phyloP scores from a whole-genome alignment of 164 flowering plant species.

The Vitis cinerea region DNA sequence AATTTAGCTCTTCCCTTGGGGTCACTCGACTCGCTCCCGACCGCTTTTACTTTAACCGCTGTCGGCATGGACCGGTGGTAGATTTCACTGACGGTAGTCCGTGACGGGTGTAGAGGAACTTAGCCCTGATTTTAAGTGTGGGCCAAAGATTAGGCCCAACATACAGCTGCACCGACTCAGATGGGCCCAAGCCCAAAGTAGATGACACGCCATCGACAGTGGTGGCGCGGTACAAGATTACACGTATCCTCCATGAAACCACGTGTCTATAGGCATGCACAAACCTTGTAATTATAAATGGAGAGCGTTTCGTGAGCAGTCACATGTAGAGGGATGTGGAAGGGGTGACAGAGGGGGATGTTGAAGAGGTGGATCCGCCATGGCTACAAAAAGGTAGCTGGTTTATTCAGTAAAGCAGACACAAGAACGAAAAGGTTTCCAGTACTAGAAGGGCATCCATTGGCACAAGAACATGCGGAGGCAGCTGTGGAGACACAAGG shows the following conservation, averaged over 20 bases:
- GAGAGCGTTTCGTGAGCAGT: not conserved
- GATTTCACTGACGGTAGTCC: too few species aligned
- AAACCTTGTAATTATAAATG: not conserved
- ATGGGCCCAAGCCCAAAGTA: too few species aligned
- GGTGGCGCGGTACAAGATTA: not conserved
- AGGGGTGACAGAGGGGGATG: slow-evolving; percentile 8
- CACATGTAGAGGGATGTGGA: not conserved
- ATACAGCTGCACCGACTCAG: too few species aligned
- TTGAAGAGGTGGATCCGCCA: slow-evolving; percentile 19
- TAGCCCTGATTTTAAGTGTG: too few species aligned
- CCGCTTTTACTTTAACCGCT: too few species aligned
- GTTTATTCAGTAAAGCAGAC: slow-evolving; percentile 5
- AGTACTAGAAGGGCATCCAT: slow-evolving; percentile 47
- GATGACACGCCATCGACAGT: too few species aligned
- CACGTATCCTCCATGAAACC: slow-evolving; percentile 5
- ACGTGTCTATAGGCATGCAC: not conserved
- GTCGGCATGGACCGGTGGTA: too few species aligned
- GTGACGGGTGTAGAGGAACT: too few species aligned
- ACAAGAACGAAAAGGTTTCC: slow-evolving; percentile 34
- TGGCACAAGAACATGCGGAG: slow-evolving; percentile 47
- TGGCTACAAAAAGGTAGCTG: slow-evolving; percentile 16
- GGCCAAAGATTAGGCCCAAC: too few species aligned
- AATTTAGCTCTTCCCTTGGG: too few species aligned
- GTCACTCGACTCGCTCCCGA: too few species aligned
- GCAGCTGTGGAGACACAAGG: slow-evolving; percentile 29